Percentiles rank a stretch among this genome's conserved stretches.
Conservation (phyloP, 805 yeast genomes). For the Trichomonascus vanleenenianus region DNA sequence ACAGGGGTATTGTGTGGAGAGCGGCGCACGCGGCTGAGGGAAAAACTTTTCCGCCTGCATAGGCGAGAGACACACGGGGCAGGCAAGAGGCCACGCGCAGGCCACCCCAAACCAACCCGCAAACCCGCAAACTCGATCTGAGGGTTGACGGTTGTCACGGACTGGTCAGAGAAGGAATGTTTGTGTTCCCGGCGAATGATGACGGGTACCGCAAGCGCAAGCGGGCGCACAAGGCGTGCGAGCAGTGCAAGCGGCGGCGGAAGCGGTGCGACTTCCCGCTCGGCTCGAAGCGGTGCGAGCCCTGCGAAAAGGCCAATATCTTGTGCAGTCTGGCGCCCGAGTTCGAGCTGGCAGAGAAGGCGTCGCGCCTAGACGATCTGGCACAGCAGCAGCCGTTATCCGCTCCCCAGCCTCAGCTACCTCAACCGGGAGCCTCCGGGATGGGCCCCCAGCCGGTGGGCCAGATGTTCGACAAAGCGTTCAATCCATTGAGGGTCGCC, state of each 20-base stretch:
- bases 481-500: not conserved
- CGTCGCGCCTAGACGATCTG: conserved; percentile 13
- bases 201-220: conserved; percentile 35
- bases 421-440: no score
- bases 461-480: not conserved
- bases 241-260: conserved; percentile 32
- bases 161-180: conserved; percentile 26
- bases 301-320: conserved; percentile 27
- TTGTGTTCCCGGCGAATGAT: conserved; percentile 38
- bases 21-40: no score
- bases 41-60: no score
- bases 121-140: no score
- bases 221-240: conserved; percentile 36
- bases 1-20: no score
- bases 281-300: conserved; percentile 25
- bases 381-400: conserved; percentile 7
- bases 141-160: no score
- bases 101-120: no score
- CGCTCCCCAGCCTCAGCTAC: not conserved
- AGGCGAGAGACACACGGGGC: no score
- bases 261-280: conserved; percentile 28
- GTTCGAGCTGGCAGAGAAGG: conserved; percentile 15
- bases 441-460: no score
- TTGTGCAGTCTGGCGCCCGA: conserved; percentile 25
- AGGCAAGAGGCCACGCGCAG: no score